Conservation (phyloP, 2,329 filamentous ascomycete species). For the Fusarium coicis region DNA sequence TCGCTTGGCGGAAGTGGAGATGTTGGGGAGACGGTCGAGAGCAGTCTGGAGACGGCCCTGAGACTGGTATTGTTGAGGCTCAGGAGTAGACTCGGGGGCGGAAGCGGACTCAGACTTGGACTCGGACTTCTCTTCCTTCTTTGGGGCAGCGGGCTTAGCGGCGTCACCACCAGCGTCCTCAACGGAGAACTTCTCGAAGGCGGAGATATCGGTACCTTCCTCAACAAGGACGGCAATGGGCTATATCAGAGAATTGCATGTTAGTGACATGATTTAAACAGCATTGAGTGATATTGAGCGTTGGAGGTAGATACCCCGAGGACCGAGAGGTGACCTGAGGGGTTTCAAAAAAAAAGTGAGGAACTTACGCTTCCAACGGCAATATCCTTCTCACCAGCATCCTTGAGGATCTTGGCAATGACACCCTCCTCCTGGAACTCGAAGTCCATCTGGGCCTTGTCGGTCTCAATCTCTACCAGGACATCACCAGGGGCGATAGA, state of each 20-base stretch:
- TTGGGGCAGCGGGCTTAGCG: conserved; percentile 69
- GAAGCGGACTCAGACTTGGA: conserved; percentile 66
- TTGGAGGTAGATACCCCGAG: conserved; percentile 30
- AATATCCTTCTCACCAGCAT: conserved; percentile 93
- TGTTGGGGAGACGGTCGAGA: conserved; percentile 83
- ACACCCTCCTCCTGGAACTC: conserved; percentile 99
- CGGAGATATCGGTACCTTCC: conserved; percentile 85
- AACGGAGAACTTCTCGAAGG: conserved; percentile 89
- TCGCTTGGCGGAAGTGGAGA: conserved; percentile 78
- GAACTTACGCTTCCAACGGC: conserved; percentile 89
- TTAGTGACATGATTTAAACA: conserved; percentile 17
- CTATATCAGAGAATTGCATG: conserved; percentile 58
- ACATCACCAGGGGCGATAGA: conserved; percentile 90
- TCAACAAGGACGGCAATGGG: conserved; percentile 96
- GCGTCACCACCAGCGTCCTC: conserved; percentile 89
- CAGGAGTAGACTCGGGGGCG: conserved; percentile 55
- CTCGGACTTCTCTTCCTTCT: conserved; percentile 74
- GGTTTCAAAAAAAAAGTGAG: conserved; percentile 28
- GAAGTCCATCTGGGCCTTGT: conserved; percentile 99
- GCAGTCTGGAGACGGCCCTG: conserved; percentile 83
- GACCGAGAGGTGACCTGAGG: conserved; percentile 18
- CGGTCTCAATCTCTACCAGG: conserved; percentile 97
- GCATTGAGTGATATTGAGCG: not conserved
- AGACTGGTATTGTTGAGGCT: conserved; percentile 76
- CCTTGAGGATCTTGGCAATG: conserved; percentile 92